Evolutionary conservation across 192 early-diverging fungal genomes (phyloP), one percentile per base, ranked within the genome.

Genomic region (Helicostylum pulchrum): DNA sequence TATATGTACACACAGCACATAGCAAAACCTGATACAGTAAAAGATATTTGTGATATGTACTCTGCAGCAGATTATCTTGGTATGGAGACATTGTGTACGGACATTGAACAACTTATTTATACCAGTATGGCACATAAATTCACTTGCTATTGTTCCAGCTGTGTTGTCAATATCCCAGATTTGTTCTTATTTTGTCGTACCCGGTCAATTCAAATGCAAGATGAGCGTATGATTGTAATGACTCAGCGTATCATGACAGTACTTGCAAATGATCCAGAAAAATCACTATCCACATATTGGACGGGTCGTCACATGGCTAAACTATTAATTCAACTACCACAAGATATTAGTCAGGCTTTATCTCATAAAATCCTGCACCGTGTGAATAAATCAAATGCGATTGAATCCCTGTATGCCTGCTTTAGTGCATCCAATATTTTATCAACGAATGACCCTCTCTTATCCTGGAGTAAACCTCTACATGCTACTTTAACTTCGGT

Each of bases 61-160:
- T 44, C 32, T 43, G 51, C 52, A 47, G 70, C 70, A 1, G 70
- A 72, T 48, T 72, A 72, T 53, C 49, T 72, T 19, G 70, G 64
- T 31, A 72, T 72, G 58, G 36, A 65, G 8, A 9, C 15, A 51
- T 50, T 65, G 19, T 65, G 62, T 31, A 44, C 17, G 10, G 20
- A 31, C 1, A 20, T 71, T 8, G 31, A 48, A 14, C n/a, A 50
- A 19, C 11, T 44, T 12, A 59, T 59, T 39, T 10, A 32, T 51
- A 23, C 32, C 44, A 11, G 34, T 53, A 45, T 20, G 42, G 34
- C 52, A n/a, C 69, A 71, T 46, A 47, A 65, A 14, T 58, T 54
- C 15, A 59, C 34, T 51, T 71, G 69, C 11, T 57, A 53, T 23
- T 71, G 69, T 20, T 2, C 34, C 7, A 39, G 42, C 4, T 71